These are phyloP conservation scores for Aspergillus vadensis DNA, from an alignment of 2,329 filamentous ascomycete genomes.

Conservation along the genomic window DNA sequence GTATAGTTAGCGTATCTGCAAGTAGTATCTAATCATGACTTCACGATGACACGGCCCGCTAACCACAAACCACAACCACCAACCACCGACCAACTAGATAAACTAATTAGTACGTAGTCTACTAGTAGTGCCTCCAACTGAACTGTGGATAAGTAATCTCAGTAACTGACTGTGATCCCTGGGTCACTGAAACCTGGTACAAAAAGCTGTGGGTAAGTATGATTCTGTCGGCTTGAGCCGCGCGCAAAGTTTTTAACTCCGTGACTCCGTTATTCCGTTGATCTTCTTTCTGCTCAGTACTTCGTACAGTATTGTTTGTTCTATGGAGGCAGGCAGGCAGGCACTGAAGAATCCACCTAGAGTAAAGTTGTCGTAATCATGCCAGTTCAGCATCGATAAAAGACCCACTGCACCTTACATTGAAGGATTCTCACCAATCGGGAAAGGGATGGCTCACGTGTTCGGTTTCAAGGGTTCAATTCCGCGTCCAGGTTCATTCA, in stretches of 20 bases:
- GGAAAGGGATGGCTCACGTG: too few relatives aligned
- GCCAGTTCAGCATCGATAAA: neutral
- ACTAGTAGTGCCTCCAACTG: too few relatives aligned
- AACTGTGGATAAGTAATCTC: too few relatives aligned
- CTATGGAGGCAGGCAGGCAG: too few relatives aligned
- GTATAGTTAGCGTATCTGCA: too few relatives aligned
- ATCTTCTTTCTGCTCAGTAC: neutral
- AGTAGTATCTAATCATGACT: slow-evolving; percentile 1
- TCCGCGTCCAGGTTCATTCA: too few relatives aligned
- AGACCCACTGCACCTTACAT: neutral
- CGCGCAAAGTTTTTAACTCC: neutral
- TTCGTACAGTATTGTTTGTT: neutral
- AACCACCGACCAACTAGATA: too few relatives aligned
- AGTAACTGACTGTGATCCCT: neutral
- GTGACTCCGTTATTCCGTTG: neutral
- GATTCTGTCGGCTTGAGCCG: neutral
- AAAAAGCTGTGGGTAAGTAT: neutral
- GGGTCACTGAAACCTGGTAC: too few relatives aligned
- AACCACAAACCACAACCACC: neutral
- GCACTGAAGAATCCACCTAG: too few relatives aligned
- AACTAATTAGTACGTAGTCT: too few relatives aligned
- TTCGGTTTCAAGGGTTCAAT: too few relatives aligned
- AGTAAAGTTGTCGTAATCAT: neutral
- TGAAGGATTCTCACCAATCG: neutral
- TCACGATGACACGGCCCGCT: slow-evolving; percentile 1